Evolutionary conservation across 768 basidiomycete species (phyloP).

Genomic region (Suillus clintonianus): DNA sequence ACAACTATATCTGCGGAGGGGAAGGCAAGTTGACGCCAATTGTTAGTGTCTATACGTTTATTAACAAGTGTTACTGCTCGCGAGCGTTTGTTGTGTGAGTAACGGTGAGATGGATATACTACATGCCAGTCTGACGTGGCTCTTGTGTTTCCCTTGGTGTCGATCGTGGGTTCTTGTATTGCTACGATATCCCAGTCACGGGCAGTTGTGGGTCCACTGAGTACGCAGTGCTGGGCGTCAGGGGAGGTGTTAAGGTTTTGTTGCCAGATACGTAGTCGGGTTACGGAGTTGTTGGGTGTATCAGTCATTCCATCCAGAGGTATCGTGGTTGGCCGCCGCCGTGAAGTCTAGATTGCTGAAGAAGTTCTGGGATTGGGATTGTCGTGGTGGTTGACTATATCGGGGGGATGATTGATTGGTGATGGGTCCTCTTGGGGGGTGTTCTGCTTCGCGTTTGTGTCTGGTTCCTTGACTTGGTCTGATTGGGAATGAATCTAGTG

Average conservation of each 20-base stretch:
- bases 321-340: no score
- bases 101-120: neutral
- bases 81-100: neutral
- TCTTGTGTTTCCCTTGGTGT: neutral
- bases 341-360: neutral
- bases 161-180: constrained; percentile 1
- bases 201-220: constrained; percentile 9
- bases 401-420: neutral
- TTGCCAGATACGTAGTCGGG: constrained; percentile 26
- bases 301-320: neutral
- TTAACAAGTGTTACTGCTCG: constrained; percentile 23
- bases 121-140: neutral
- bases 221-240: constrained; percentile 15
- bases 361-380: neutral
- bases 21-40: constrained; percentile 26
- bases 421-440: neutral
- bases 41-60: constrained; percentile 13
- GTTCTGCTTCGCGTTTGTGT: no score
- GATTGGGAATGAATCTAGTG: no score
- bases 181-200: constrained; percentile 5
- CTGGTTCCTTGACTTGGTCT: neutral
- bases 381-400: neutral
- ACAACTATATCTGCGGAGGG: constrained; percentile 21
- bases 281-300: neutral
- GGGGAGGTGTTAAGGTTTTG: constrained; percentile 30